Base-by-base conservation (phyloP, 202 grass and related monocot genomes). In the Zoysia matrella region DNA sequence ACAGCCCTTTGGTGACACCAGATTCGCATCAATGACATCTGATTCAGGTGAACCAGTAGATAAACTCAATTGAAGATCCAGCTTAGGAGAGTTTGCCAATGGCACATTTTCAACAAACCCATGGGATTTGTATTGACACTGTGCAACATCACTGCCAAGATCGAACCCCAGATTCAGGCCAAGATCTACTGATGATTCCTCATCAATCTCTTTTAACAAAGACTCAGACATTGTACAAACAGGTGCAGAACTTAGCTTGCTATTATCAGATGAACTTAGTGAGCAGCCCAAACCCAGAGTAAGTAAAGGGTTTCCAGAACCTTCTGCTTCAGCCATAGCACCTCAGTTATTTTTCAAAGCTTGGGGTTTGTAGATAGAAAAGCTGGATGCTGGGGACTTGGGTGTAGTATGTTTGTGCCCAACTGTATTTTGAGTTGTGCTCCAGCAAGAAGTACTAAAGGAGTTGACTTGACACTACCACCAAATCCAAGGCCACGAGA, bases 1-100 rank as follows among this genome's bases (percentile, higher is more conserved):
- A 55, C 81, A 82, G 72, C 55, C 58, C 73, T 70, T 54, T 77
- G 55, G 70, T 63, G 79, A 70, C 77, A 72, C 71, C 49, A 77
- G 60, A 66, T 77, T 91, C 66, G 75, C 64, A 75, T 83, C 74
- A 46, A 75, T 88, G 63, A 89, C 45, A 80, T 69, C 79, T 53
- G 92, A 95, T 87, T 88, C 87, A 80, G 92, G 82, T 63, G 84
- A 87, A 10, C 84, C 71, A 69, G 85, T 88, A 75, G 84, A 87
- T 69, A 95, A 88, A 90, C 86, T 90, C 82, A 98, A 78, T 52
- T 95, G 82, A 82, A 98, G 92, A 88, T 95, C 90, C 43, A 91
- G 62, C 42, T 75, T 67, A 64, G 63, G 65, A 47, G 55, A 80
- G 52, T 56, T 80, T 60, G 52, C 2, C 2, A 2, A 69, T 13